A percentile compares a stretch with the other conserved stretches of the same genome.
phyloP scores from a whole-genome alignment of 2,329 filamentous ascomycete genomes.

The Epichloe coenophiala region DNA sequence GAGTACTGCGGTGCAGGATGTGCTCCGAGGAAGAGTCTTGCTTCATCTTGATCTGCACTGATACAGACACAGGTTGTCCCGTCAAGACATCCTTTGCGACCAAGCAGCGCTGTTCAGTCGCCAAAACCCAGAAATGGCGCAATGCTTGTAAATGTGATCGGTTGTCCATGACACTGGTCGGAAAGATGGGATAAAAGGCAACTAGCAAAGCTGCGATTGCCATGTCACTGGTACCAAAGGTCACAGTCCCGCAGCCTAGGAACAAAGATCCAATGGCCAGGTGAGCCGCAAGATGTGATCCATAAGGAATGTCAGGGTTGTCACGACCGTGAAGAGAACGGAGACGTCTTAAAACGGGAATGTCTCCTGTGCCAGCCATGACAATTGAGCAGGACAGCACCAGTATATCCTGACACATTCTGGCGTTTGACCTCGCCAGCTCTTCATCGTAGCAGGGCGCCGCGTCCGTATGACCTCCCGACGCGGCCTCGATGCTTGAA shows the following conservation, averaged over 20 bases:
- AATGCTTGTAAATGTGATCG: slow-evolving; percentile 91
- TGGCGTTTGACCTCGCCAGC: slow-evolving; percentile 66
- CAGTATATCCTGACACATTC: slow-evolving; percentile 83
- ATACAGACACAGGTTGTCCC: slow-evolving; percentile 61
- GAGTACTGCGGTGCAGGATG: slow-evolving; percentile 33
- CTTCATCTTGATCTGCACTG: slow-evolving; percentile 52
- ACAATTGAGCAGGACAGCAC: slow-evolving; percentile 73
- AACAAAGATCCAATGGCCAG: slow-evolving; percentile 86
- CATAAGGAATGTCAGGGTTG: slow-evolving; percentile 74
- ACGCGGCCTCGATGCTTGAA: slow-evolving; percentile 38
- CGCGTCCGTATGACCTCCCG: slow-evolving; percentile 15
- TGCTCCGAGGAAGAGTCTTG: slow-evolving; percentile 23
- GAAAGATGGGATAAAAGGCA: slow-evolving; percentile 90
- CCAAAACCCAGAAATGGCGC: slow-evolving; percentile 92
- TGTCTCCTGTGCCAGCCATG: slow-evolving; percentile 91
- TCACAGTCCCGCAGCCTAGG: slow-evolving; percentile 82
- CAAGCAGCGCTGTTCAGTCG: slow-evolving; percentile 77
- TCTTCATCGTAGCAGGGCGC: slow-evolving; percentile 62
- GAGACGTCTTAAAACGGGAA: slow-evolving; percentile 71
- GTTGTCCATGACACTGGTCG: slow-evolving; percentile 81
- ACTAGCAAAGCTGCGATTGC: slow-evolving; percentile 77
- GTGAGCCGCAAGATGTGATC: slow-evolving; percentile 85
- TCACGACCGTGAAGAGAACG: slow-evolving; percentile 79
- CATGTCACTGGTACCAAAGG: slow-evolving; percentile 77
- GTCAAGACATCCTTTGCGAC: slow-evolving; percentile 80